phyloP scores from a whole-genome alignment of 208 protist species.

The Trypanosoma congolense region DNA sequence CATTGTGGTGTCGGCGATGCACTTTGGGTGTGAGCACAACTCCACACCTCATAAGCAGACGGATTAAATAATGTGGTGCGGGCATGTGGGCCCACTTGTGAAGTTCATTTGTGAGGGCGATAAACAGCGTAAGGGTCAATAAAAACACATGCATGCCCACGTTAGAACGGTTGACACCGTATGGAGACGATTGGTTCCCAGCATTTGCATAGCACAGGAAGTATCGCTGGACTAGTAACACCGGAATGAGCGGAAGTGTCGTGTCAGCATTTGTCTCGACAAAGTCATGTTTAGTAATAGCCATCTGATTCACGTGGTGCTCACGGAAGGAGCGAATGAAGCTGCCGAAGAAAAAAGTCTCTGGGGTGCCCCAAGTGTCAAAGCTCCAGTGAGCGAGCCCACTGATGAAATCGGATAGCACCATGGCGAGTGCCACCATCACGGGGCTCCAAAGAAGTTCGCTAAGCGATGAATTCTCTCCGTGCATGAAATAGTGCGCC shows the following conservation, averaged over 20 bases:
- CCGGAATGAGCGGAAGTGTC: conserved; percentile 78
- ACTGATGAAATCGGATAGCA: conserved; percentile 86
- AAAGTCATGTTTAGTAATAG: conserved; percentile 92
- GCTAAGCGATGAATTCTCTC: conserved; percentile 41
- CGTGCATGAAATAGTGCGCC: conserved; percentile 69
- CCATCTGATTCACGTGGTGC: conserved; percentile 90
- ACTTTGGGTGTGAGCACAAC: conserved; percentile 79
- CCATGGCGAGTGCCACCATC: conserved; percentile 67
- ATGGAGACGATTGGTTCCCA: conserved; percentile 36
- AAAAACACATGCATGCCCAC: conserved; percentile 67
- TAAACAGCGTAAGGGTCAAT: conserved; percentile 70
- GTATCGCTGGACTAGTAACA: conserved; percentile 52
- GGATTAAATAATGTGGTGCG: conserved; percentile 52
- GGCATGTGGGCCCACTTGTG: conserved; percentile 92
- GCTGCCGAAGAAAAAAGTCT: conserved; percentile 84
- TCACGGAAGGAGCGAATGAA: conserved; percentile 94
- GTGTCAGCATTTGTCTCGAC: conserved; percentile 95
- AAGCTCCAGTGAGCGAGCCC: conserved; percentile 91
- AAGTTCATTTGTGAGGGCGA: conserved; percentile 91
- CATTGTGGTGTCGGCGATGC: conserved; percentile 90
- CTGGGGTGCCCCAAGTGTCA: conserved; percentile 91
- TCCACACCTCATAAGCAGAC: conserved; percentile 57
- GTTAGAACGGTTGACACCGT: conserved; percentile 57
- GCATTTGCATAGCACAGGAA: conserved; percentile 27
- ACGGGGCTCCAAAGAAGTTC: conserved; percentile 72